Base-by-base conservation (phyloP, 2,329 filamentous ascomycete genomes). In the Cladosporium sp. region DNA sequence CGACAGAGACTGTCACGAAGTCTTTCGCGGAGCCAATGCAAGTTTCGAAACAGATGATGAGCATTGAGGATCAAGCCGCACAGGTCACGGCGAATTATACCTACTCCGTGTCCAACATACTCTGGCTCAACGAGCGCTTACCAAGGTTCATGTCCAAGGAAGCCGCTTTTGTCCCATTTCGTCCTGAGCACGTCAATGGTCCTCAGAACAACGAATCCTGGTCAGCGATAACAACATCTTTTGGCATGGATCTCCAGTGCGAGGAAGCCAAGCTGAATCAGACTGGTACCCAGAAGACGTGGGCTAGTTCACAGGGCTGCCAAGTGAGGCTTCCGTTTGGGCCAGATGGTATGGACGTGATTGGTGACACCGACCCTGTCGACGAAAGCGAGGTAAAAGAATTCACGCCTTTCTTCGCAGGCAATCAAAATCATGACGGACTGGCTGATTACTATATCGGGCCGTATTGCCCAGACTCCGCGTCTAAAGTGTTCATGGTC, bases 61-160 rank as follows among this genome's bases (percentile, higher is more conserved):
- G 54, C n/a, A 39, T 56, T 1, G 54, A 38, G 19, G 42, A 56
- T 19, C 54, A 56, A 15, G 40, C 40, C 1, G 74, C 71, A 0
- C 65, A 63, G 1, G 55, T 82, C 0, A 72, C 74, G 1, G 64
- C 70, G 0, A 65, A 72, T 0, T 74, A 82, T 11, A 62, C 79
- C 0, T 77, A 82, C 8, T 75, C 72, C 0, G 76, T 76, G 0
- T 82, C 82, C 55, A 77, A 75, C 0, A 74, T 81, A 0, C 70
- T 72, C 0, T 80, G 78, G 75, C 69, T 83, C 0, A 74, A 75
- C 0, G 80, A 83, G 15, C 66, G 67, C 0, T 64, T 76, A 0
- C 80, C 80, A 0, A 36, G 68, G 0, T 85, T 77, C 55, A 82
- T 77, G 34, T 75, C 76, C 0, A 28, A 68, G 0, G 67, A 80